Base-by-base conservation (phyloP, 225 moss, liverwort and hornwort species). In the Straminergon stramineum region DNA sequence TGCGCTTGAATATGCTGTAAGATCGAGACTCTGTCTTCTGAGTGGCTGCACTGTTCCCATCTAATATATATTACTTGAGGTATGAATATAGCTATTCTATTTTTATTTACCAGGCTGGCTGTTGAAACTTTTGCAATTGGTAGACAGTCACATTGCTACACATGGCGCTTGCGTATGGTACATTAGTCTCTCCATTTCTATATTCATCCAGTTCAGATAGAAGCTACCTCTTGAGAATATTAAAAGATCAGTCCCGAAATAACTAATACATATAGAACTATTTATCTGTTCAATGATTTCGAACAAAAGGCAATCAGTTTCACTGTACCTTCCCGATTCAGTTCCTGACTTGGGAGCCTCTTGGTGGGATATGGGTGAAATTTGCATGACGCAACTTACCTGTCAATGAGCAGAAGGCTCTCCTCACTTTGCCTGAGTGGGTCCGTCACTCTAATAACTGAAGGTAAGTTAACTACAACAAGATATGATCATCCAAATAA, bases 91-190 rank as follows among this genome's bases (percentile, higher is more conserved):
- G 83, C 56, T 28, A 35, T 88, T 83, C 88, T 88, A 83, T 88
- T 83, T 88, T 39, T 88, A n/a, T 56, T 88, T 75, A 55, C 83
- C 83, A 88, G 88, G 56, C 88, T 88, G 83, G 83, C 83, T 88
- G 64, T 41, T 26, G 80, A 64, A 83, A 53, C 88, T 88, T 83
- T 88, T 75, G 78, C 74, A 52, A 13, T 75, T 18, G 34, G 31
- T 34, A 56, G 65, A 48, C 61, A 81, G 88, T 60, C 61, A 12
- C 58, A 31, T 28, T 7, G 75, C 75, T 23, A 24, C 88, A 88
- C 83, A 75, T 75, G 88, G 83, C 88, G 88, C 56, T 88, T 65
- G 88, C 83, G 65, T 88, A 83, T 9, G 75, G 64, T 74, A 55
- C 64, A 52, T 23, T 74, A 34, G 65, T 83, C 63, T 55, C 83